Percentiles rank a stretch among this genome's conserved stretches.
phyloP scores from a whole-genome alignment of 768 basidiomycete genomes.

The Punctularia strigosozonata region DNA sequence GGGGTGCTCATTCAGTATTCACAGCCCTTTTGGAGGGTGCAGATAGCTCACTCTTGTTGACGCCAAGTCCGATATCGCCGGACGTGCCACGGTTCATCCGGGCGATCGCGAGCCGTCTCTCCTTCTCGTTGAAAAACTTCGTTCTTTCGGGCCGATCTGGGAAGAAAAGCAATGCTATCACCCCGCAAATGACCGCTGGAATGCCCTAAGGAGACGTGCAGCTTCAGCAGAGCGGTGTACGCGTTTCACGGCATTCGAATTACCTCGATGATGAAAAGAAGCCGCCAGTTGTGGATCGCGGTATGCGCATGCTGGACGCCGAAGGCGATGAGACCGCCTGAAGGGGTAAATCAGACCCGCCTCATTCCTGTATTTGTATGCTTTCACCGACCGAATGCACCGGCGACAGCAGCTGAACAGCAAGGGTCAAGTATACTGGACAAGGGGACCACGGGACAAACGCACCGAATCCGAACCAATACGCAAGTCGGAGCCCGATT shows the following conservation, averaged over 20 bases:
- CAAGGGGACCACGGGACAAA: too few relatives aligned
- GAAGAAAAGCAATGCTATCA: slow-evolving; percentile 42
- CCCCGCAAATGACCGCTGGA: slow-evolving; percentile 53
- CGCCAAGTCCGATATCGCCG: slow-evolving; percentile 50
- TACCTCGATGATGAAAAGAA: slow-evolving; percentile 69
- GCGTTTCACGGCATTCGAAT: slow-evolving; percentile 1
- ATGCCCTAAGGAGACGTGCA: slow-evolving; percentile 37
- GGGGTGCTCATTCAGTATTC: not conserved
- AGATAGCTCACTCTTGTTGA: slow-evolving; percentile 42
- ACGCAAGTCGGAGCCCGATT: slow-evolving; percentile 63
- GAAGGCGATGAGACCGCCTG: slow-evolving; percentile 77
- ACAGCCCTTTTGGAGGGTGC: not conserved
- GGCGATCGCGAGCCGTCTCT: slow-evolving; percentile 49
- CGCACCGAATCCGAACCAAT: slow-evolving; percentile 83
- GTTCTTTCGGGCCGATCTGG: slow-evolving; percentile 69
- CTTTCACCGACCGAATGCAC: slow-evolving; percentile 78
- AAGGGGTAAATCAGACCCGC: too few relatives aligned
- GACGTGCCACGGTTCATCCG: slow-evolving; percentile 56
- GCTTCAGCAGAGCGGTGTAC: not conserved
- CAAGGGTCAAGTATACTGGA: too few relatives aligned
- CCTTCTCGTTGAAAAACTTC: slow-evolving; percentile 34
- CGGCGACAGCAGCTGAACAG: slow-evolving; percentile 74
- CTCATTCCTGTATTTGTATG: too few relatives aligned
- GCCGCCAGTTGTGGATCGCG: slow-evolving; percentile 40
- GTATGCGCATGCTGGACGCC: slow-evolving; percentile 55